Evolutionary conservation across 768 basidiomycete genomes (phyloP).

Genomic region (Agaricus subrufescens): DNA sequence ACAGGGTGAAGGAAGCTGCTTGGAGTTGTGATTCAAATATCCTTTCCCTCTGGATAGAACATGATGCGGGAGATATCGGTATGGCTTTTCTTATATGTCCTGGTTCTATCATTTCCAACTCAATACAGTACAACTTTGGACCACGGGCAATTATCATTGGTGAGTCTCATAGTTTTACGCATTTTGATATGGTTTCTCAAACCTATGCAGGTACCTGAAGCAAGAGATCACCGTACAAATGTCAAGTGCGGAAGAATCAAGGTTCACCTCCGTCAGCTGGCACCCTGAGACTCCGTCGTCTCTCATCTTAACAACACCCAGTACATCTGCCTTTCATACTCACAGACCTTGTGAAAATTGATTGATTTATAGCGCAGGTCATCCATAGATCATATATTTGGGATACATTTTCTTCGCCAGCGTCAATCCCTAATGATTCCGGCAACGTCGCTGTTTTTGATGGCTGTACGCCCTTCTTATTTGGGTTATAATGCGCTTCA

Average conservation of each 20-base stretch:
- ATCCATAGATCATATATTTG: slow-evolving; percentile 65
- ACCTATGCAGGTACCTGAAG: slow-evolving; percentile 74
- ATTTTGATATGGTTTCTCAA: background rate
- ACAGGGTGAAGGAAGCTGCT: slow-evolving; percentile 65
- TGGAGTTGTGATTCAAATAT: slow-evolving; percentile 92
- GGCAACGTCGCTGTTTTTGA: slow-evolving; percentile 89
- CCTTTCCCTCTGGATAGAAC: slow-evolving; percentile 80
- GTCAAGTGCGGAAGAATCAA: slow-evolving; percentile 23
- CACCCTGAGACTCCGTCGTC: slow-evolving; percentile 76
- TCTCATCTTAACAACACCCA: slow-evolving; percentile 60
- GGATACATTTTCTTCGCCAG: slow-evolving; percentile 68
- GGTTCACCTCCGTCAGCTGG: slow-evolving; percentile 79
- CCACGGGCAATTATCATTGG: slow-evolving; percentile 95
- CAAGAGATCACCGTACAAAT: slow-evolving; percentile 67
- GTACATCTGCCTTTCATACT: slow-evolving; percentile 35
- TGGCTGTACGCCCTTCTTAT: slow-evolving; percentile 53
- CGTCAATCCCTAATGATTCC: slow-evolving; percentile 63
- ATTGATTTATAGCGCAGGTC: slow-evolving; percentile 37
- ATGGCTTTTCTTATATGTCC: slow-evolving; percentile 18
- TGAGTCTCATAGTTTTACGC: slow-evolving; percentile 18
- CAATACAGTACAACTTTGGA: slow-evolving; percentile 84
- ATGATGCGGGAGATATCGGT: slow-evolving; percentile 67
- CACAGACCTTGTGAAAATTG: background rate
- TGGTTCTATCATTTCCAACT: background rate
- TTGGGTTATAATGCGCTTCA: background rate